Evolutionary conservation across 1,284 basidiomycete genomes (phyloP).

Genomic region (Termitomyces sp.): DNA sequence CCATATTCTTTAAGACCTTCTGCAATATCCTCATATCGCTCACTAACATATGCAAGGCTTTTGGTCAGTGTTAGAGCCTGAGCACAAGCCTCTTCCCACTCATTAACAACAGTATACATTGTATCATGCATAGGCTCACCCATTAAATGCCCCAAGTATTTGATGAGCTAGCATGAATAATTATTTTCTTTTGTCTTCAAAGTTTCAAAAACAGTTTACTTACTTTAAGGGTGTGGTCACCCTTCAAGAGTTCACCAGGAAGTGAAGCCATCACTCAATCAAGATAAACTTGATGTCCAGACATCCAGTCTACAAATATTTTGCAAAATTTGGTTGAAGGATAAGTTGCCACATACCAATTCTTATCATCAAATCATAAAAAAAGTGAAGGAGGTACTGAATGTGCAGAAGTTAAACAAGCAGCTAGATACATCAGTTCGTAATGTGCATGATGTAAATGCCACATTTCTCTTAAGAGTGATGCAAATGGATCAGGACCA

Average conservation of each 20-base stretch:
- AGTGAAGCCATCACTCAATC: slow-evolving; percentile 1
- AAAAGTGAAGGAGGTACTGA: no score
- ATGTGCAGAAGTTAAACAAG: not conserved
- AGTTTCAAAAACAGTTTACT: no score
- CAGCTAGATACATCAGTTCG: not conserved
- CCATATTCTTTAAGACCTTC: slow-evolving; percentile 2
- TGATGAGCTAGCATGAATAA: not conserved
- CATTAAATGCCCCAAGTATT: not conserved
- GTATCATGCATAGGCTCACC: slow-evolving; percentile 2
- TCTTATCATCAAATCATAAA: not conserved
- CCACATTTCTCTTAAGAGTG: not conserved
- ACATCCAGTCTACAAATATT: not conserved
- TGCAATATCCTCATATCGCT: slow-evolving; percentile 2
- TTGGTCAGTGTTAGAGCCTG: slow-evolving; percentile 4
- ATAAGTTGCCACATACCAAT: not conserved
- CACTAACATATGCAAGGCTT: slow-evolving; percentile 5
- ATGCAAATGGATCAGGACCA: slow-evolving; percentile 4
- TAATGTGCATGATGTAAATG: not conserved
- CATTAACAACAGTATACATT: slow-evolving; percentile 2
- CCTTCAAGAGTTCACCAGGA: not conserved
- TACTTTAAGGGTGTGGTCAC: slow-evolving; percentile 3
- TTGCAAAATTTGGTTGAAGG: not conserved
- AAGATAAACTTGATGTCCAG: not conserved
- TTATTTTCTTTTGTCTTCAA: not conserved
- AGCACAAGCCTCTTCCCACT: slow-evolving; percentile 1